Evolutionary conservation across 805 yeast genomes (phyloP), one percentile per base, ranked within the genome.

Genomic region (Ogataea pignaliae): DNA sequence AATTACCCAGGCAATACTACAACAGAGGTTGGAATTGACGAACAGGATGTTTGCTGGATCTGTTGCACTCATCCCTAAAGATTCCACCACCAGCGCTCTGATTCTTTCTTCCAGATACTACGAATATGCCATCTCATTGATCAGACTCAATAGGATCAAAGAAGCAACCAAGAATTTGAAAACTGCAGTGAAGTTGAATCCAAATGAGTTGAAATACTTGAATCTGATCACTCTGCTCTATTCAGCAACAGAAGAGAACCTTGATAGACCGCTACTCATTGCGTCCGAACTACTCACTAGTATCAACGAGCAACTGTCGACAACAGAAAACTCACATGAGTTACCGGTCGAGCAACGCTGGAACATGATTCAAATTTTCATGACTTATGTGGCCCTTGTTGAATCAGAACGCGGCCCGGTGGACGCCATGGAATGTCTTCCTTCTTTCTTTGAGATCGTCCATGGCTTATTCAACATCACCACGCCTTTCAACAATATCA

Each of bases 341-440:
- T 18, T 55, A 13, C 31, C 45, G 12, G 7, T 4, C 26, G 39
- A 40, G 14, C 45, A 65, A 32, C 65, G 75, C 54, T 67, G 75
- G 65, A 80, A 74, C 45, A 73, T 81, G 44, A 57, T 82, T 41
- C 86, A 87, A 57, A 70, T 88, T 59, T 85, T 85, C 53, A 71
- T 85, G 63, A 83, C 96, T 0, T 87, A 84, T 54, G 65, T 88
- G 32, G 79, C 87, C 1, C 67, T 88, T n/a, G 65, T 79, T 41
- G 89, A 85, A 54, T 71, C 78, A 6, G 66, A 76, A 3, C 70
- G 75, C 44, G 91, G 88, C 7, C 63, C 73, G 1, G 68, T 72
- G 28, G 75, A 75, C 36, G 79, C 88, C 0, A 60, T 87, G 46
- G 87, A 82, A 35, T 69, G 72, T 40, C 59, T 89, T n/a, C 76